Base-by-base conservation (phyloP, 441 rosid genomes). In the Flueggea neowawraea region DNA sequence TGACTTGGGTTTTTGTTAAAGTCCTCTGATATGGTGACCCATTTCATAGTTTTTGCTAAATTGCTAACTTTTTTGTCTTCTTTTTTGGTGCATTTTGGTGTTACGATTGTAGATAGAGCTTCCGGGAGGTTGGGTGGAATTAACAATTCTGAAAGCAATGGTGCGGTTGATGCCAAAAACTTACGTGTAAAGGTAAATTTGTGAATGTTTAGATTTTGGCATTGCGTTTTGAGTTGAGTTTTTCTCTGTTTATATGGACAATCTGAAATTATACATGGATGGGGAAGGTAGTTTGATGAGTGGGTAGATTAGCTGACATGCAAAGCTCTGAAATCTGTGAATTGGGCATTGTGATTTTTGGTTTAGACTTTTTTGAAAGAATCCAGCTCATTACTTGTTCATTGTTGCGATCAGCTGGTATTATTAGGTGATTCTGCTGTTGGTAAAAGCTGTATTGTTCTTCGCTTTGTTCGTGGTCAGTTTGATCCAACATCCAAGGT, bases 401-500 rank as follows among this genome's bases (percentile, higher is more conserved):
- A 65, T 70, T 74, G 44, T 58, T 65, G 2, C 54, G 57, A 62
- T 69, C 83, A 94, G 99, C 78, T 91, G 66, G 99, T 94, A 61
- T 70, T 94, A 31, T 80, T 94, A 77, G 99, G 99, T 67, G 97
- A 94, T 70, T 94, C 99, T 51, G 99, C 97, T 69, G 99, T 94
- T 33, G 99, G 99, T 64, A 94, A 94, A 76, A 94, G 99, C 61
- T 94, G 99, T 69, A 94, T 94, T 55, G 99, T 94, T 62, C 97
- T 94, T 59, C 95, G 91, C 16, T 94, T 94, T 80, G 97, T 94
- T 63, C 95, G 99, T 69, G 99, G 96, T 60, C 97, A 91, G 76
- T 94, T 94, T 79, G 99, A 94, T 59, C 96, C 99, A 9, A 86
- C 99, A 39, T 94, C 99, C 65, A 91, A 91, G 90, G 99, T 84